Percentiles rank a stretch among this genome's conserved stretches.
Evolutionary conservation across 192 early-diverging fungal species (phyloP).

Genomic region (Backusella mclennaniae): DNA sequence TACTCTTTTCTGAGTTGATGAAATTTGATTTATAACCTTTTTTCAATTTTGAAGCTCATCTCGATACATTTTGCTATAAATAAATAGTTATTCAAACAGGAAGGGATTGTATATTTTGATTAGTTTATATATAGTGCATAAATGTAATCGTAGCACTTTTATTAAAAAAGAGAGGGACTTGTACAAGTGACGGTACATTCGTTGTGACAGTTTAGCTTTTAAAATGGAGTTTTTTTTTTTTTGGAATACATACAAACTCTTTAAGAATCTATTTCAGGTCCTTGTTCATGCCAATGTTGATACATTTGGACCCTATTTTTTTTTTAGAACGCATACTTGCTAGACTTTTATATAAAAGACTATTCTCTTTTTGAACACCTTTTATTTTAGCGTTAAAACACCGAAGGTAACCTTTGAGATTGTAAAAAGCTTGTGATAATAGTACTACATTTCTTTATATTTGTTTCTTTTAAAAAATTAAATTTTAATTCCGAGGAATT

Average conservation of each 20-base stretch:
- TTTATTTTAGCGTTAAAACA: neutral
- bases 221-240: too few species aligned
- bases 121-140: neutral
- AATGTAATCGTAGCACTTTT: neutral
- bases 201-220: neutral
- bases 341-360: neutral
- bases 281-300: neutral
- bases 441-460: neutral
- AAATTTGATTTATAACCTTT: neutral
- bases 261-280: neutral
- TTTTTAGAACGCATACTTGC: neutral
- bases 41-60: neutral
- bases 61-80: neutral
- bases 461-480: neutral
- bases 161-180: neutral
- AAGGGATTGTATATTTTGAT: neutral
- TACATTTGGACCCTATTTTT: neutral
- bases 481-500: neutral
- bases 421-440: neutral
- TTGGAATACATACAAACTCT: too few species aligned
- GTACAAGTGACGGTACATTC: neutral
- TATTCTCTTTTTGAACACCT: neutral
- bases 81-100: neutral
- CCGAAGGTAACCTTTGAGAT: neutral
- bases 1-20: neutral